These are phyloP conservation scores for Penicillium freii DNA, from an alignment of 2,329 filamentous ascomycete species.

Conservation along the genomic window DNA sequence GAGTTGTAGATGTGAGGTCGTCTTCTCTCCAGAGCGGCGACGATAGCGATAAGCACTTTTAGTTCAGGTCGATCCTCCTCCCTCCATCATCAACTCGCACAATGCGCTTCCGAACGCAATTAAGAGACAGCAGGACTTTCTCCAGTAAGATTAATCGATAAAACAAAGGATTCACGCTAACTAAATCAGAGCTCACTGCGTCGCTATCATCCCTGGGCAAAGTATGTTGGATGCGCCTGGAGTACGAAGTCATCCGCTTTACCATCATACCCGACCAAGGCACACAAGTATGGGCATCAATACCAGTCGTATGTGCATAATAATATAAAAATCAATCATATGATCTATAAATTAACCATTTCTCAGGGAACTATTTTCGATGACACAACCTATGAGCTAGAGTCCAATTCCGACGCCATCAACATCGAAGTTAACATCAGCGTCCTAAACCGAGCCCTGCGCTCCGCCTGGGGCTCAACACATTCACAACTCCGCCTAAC, in stretches of 20 bases:
- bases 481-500: constrained; percentile 84
- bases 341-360: not conserved
- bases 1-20: not conserved
- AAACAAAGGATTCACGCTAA: constrained; percentile 2
- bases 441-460: constrained; percentile 84
- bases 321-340: not conserved
- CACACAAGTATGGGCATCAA: constrained; percentile 92
- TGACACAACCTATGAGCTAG: constrained; percentile 68
- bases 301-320: constrained; percentile 40
- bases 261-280: constrained; percentile 93
- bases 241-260: constrained; percentile 83
- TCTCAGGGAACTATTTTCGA: constrained; percentile 79
- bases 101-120: constrained; percentile 37
- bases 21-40: not conserved
- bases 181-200: constrained; percentile 54
- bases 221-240: constrained; percentile 85
- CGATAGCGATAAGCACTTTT: constrained; percentile 12
- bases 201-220: constrained; percentile 69
- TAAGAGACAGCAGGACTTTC: constrained; percentile 29
- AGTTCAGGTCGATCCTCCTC: not conserved
- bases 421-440: constrained; percentile 93
- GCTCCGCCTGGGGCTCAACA: constrained; percentile 77
- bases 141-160: constrained; percentile 14
- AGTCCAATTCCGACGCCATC: constrained; percentile 90
- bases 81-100: constrained; percentile 13